Conservation (phyloP, 2,329 filamentous ascomycete species). For the Phyllosticta citriasiana region DNA sequence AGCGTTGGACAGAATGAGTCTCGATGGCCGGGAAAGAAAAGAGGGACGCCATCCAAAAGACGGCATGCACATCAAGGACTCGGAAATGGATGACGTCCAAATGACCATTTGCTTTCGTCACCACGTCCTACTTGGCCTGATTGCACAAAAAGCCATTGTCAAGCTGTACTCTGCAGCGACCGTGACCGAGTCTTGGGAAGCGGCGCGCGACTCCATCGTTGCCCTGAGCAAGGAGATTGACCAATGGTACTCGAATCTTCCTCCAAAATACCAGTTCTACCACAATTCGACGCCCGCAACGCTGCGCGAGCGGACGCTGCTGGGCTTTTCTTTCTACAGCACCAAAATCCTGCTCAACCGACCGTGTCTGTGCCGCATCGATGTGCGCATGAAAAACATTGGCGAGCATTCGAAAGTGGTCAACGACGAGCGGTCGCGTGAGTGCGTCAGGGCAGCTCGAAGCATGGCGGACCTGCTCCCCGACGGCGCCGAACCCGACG, state of each 20-base stretch:
- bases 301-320: conserved; percentile 20
- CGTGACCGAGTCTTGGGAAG: conserved; percentile 24
- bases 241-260: conserved; percentile 22
- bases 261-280: conserved; percentile 20
- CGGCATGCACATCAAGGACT: too few species aligned
- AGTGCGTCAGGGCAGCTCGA: conserved; percentile 26
- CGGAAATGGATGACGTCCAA: background rate
- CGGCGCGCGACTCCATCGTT: conserved; percentile 22
- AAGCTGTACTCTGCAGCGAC: conserved; percentile 23
- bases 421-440: conserved; percentile 21
- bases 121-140: conserved; percentile 17
- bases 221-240: conserved; percentile 22
- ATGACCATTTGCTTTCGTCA: conserved; percentile 9
- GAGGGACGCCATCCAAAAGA: background rate
- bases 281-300: conserved; percentile 1
- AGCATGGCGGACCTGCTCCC: conserved; percentile 25
- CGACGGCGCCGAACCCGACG: conserved; percentile 17
- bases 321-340: conserved; percentile 25
- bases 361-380: conserved; percentile 29
- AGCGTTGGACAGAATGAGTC: background rate
- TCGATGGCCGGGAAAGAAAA: background rate
- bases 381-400: conserved; percentile 22
- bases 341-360: conserved; percentile 28
- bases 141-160: conserved; percentile 22
- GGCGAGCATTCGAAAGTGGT: conserved; percentile 21